Evolutionary conservation across 2,329 filamentous ascomycete genomes (phyloP).

Genomic region (Monosporascus sp.): DNA sequence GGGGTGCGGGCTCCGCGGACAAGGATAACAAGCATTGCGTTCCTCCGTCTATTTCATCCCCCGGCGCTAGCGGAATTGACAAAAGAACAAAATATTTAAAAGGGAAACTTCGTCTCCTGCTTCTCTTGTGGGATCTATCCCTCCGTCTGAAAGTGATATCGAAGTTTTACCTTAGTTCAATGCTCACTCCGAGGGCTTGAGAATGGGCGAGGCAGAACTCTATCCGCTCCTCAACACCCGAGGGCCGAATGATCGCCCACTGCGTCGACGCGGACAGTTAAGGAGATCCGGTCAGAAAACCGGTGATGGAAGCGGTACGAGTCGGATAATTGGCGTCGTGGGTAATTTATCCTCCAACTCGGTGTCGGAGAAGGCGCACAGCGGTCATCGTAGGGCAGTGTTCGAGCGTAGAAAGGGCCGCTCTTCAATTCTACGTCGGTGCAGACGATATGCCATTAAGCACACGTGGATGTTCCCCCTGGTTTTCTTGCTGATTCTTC

Average conservation of each 20-base stretch:
- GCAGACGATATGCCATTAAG: constrained; percentile 14
- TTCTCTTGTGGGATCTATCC: background rate
- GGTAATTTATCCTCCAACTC: background rate
- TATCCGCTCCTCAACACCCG: background rate
- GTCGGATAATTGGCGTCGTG: background rate
- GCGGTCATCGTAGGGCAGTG: background rate
- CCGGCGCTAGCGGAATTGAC: too few species aligned
- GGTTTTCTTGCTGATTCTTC: constrained; percentile 46
- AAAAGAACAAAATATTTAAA: too few species aligned
- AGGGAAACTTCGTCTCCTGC: background rate
- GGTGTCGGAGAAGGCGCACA: background rate
- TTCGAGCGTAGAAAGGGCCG: constrained; percentile 4
- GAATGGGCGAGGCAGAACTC: background rate
- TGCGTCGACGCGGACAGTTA: background rate
- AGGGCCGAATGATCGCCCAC: background rate
- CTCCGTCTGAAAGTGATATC: too few species aligned
- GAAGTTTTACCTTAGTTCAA: too few species aligned
- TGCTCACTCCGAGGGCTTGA: background rate
- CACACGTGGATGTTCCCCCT: constrained; percentile 45
- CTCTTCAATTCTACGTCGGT: constrained; percentile 5
- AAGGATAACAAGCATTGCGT: background rate
- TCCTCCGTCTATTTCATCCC: too few species aligned
- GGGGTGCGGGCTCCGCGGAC: background rate
- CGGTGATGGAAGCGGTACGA: background rate
- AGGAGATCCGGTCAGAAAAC: background rate